Percentiles rank a stretch among this genome's conserved stretches.
These are phyloP conservation scores for Paramecium biaurelia DNA, from an alignment of 73 alveolate genomes.

Conservation along the genomic window DNA sequence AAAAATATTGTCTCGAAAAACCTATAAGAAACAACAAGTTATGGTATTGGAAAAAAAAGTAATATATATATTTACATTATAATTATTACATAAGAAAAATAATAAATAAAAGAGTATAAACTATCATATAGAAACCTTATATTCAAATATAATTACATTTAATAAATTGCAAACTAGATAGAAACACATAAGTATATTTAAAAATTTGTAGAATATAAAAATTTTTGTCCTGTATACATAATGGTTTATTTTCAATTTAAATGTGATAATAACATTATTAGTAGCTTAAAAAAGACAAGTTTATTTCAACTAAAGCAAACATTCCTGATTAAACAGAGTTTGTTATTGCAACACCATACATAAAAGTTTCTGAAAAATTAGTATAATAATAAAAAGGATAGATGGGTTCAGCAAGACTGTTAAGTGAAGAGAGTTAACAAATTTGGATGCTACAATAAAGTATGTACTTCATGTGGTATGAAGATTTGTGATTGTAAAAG, in stretches of 20 bases:
- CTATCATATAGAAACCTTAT: no score
- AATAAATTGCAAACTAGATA: background rate
- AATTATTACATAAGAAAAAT: no score
- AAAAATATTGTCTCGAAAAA: conserved; percentile 17
- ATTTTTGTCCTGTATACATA: background rate
- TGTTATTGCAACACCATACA: background rate
- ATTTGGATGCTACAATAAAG: background rate
- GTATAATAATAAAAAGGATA: background rate
- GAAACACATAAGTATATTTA: conserved; percentile 67
- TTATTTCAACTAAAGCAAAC: background rate
- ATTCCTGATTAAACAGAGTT: background rate
- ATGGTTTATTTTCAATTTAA: background rate
- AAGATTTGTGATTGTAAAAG: conserved; percentile 84
- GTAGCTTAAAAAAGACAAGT: background rate
- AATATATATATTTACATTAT: no score
- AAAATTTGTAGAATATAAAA: conserved; percentile 68
- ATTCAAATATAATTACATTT: no score
- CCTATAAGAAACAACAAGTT: no score
- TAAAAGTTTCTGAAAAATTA: background rate
- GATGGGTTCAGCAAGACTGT: background rate
- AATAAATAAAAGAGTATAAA: no score
- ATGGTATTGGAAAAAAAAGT: no score
- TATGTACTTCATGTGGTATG: conserved; percentile 87
- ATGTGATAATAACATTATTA: background rate
- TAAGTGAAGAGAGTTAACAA: background rate